Base-by-base conservation (phyloP, 1,284 basidiomycete species). In the Sphaerobolus stellatus region DNA sequence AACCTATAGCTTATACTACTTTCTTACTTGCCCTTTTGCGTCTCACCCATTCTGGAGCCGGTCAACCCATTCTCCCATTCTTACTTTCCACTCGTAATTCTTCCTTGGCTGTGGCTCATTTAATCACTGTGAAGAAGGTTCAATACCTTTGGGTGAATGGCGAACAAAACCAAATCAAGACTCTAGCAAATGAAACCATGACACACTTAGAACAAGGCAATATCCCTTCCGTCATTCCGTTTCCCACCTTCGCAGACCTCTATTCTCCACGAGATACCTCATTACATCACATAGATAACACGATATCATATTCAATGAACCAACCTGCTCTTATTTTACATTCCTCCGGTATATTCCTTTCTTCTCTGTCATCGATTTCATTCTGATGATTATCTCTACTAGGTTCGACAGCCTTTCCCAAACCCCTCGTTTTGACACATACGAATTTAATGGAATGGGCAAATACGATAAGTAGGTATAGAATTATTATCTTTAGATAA, bases 331-430 rank as follows among this genome's bases (percentile, higher is more conserved):
- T 61, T 9, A 60, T 71, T 50, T 54, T 70, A n/a, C 73, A 74
- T 59, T 73, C 71, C 1, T 71, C 71, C 25, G 71, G 71, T 70
- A 53, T 8, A 60, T 48, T 8, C 2, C 14, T 16, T 36, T 18
- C 33, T 36, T 22, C n/a, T 24, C 16, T 36, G 22, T 24, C 34
- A 28, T 1, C 33, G 44, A 47, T 18, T 27, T 5, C 33, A 18
- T 43, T 14, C 25, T 13, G 9, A 2, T 18, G 41, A 33, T 38
- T 47, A 5, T 46, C 7, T 51, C 25, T 18, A 43, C 18, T 18
- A 66, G 68, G 68, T 14, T 65, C 68, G 8, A 69, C 65, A 11
- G 56, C 68, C 1, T 66, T 67, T 52, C 67, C 68, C 4, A 70
- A 69, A 45, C 65, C 64, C 3, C 64, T 68, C 47, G 50, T 44